phyloP scores from a whole-genome alignment of 177 flowering plant species.

The Vitis hybrid region DNA sequence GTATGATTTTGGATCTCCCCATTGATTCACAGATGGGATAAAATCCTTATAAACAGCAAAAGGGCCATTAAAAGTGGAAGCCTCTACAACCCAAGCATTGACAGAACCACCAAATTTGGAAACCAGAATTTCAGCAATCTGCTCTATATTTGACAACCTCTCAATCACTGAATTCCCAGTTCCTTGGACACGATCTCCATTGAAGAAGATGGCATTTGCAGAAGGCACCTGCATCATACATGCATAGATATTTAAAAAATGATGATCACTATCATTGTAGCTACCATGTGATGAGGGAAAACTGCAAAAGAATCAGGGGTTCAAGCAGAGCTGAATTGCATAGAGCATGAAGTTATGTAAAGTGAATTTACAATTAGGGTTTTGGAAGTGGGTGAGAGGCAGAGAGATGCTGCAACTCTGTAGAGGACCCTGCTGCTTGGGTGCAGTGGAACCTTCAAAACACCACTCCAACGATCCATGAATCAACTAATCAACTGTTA shows the following conservation, averaged over 20 bases:
- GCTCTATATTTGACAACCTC: constrained; percentile 52
- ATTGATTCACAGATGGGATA: constrained; percentile 56
- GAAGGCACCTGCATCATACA: constrained; percentile 57
- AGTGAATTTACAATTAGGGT: constrained; percentile 47
- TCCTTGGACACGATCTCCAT: constrained; percentile 77
- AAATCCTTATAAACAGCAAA: constrained; percentile 86
- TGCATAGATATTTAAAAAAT: neutral
- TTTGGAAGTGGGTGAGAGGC: constrained; percentile 51
- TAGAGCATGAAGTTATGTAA: neutral
- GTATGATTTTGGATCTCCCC: constrained; percentile 78
- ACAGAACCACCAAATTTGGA: constrained; percentile 66
- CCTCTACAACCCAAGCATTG: constrained; percentile 88
- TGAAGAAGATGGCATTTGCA: constrained; percentile 77
- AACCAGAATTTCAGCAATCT: constrained; percentile 64
- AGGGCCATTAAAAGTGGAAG: constrained; percentile 69
- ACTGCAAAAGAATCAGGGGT: neutral
- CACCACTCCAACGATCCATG: constrained; percentile 82
- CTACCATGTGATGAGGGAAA: neutral
- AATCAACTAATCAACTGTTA: constrained; percentile 3
- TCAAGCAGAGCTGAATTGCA: neutral
- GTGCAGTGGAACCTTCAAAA: constrained; percentile 55
- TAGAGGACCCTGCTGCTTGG: constrained; percentile 28
- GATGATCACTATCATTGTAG: neutral
- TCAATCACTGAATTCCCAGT: constrained; percentile 79
- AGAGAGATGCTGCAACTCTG: constrained; percentile 75